phyloP scores from a whole-genome alignment of 2,329 filamentous ascomycete species.

The Falciphora oryzae region DNA sequence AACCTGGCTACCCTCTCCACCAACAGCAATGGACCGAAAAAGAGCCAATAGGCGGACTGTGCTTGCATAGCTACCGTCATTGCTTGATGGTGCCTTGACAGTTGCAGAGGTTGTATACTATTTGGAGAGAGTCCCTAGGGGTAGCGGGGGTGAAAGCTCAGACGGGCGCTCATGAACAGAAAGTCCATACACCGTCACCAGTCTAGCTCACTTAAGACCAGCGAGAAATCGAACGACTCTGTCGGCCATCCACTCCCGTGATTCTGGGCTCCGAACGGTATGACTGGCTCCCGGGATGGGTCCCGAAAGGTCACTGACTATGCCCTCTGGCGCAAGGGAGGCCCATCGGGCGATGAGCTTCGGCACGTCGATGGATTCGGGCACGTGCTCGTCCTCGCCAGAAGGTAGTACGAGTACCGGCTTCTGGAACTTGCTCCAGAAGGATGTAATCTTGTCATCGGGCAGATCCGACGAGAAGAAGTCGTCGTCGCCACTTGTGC shows the following conservation, averaged over 20 bases:
- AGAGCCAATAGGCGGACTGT: not conserved
- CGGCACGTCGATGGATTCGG: slow-evolving; percentile 49
- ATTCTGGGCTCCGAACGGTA: slow-evolving; percentile 38
- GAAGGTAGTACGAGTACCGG: slow-evolving; percentile 61
- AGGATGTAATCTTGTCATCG: slow-evolving; percentile 45
- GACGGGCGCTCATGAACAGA: not conserved
- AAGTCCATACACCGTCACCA: not conserved
- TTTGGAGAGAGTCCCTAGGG: not conserved
- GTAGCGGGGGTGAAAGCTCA: not conserved
- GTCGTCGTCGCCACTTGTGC: slow-evolving; percentile 66
- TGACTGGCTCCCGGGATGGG: slow-evolving; percentile 49
- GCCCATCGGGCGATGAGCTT: slow-evolving; percentile 54
- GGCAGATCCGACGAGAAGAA: slow-evolving; percentile 79
- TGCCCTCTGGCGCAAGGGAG: slow-evolving; percentile 31
- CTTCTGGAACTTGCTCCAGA: slow-evolving; percentile 60
- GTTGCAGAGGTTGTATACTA: not conserved
- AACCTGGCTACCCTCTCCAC: not conserved
- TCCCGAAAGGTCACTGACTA: slow-evolving; percentile 45
- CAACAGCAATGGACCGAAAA: not conserved
- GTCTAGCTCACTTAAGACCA: slow-evolving; percentile 1
- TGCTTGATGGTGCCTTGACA: not conserved
- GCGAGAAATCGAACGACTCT: slow-evolving; percentile 41
- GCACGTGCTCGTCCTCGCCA: slow-evolving; percentile 60
- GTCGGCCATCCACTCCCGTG: slow-evolving; percentile 44
- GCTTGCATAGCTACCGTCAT: not conserved